A percentile compares a stretch with the other conserved stretches of the same genome.
Evolutionary conservation across 768 basidiomycete genomes (phyloP).

Genomic region (Kwoniella bestiolae): DNA sequence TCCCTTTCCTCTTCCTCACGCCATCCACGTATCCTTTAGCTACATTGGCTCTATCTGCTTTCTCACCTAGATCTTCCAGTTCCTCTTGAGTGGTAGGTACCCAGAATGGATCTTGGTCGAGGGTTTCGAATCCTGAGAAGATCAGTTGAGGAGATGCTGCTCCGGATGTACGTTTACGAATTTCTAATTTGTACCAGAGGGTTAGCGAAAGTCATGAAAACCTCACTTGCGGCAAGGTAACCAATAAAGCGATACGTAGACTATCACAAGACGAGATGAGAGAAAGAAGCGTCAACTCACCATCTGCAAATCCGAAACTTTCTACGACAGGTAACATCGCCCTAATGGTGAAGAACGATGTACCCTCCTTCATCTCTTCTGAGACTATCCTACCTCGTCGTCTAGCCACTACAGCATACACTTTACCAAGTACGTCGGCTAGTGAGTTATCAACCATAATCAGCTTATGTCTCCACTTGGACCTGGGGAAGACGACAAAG

Average conservation of each 20-base stretch:
- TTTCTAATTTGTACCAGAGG: too few species aligned
- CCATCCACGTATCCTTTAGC: slow-evolving; percentile 90
- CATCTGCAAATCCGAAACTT: slow-evolving; percentile 96
- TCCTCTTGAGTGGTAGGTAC: slow-evolving; percentile 97
- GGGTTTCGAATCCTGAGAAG: slow-evolving; percentile 94
- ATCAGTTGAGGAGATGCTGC: slow-evolving; percentile 97
- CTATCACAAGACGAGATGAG: not conserved
- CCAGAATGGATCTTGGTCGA: slow-evolving; percentile 96
- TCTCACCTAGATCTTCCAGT: slow-evolving; percentile 93
- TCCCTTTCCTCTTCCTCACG: slow-evolving; percentile 87
- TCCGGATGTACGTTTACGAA: slow-evolving; percentile 92
- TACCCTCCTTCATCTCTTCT: slow-evolving; percentile 99
- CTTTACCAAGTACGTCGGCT: slow-evolving; percentile 97
- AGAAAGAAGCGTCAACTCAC: slow-evolving; percentile 60
- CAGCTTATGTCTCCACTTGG: not conserved
- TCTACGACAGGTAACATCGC: slow-evolving; percentile 93
- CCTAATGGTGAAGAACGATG: slow-evolving; percentile 87
- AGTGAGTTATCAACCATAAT: not conserved
- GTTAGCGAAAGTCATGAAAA: too few species aligned
- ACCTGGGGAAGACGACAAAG: not conserved
- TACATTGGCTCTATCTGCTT: slow-evolving; percentile 89
- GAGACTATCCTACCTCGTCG: slow-evolving; percentile 89
- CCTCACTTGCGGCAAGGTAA: too few species aligned
- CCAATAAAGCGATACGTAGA: too few species aligned
- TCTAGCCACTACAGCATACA: slow-evolving; percentile 91